Base-by-base conservation (phyloP, 2,329 filamentous ascomycete genomes). In the Dothideomycetes sp. region DNA sequence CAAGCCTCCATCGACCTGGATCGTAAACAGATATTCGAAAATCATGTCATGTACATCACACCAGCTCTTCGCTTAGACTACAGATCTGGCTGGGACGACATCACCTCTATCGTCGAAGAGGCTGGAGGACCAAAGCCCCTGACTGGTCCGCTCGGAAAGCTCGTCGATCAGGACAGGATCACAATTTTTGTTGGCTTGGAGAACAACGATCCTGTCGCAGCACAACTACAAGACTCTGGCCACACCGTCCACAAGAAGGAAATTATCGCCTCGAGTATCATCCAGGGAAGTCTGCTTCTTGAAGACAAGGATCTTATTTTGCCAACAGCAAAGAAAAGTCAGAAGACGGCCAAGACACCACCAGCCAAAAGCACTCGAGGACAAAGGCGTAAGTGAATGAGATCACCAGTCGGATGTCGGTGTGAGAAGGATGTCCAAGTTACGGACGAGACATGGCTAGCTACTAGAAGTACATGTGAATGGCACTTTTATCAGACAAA, bases 171-270 rank as follows among this genome's bases (percentile, higher is more conserved):
- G 8, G 13, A n/a, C 10, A 17, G 2, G 4, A 35, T 36, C 16
- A 30, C 31, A 5, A 7, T 42, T 3, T 42, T 30, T n/a, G 7
- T 42, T 2, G 40, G 32, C 5, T 24, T 33, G 2, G 40, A 42
- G 20, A 35, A 36, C 11, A 15, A 36, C 11, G 40, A 42, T 16
- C 18, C 32, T 13, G 27, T 36, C 3, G 40, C 27, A 4, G 33
- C 27, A 15, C 27, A 24, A 2, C 5, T 42, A 9, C 40, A 42
- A 24, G n/a, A 24, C 4, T 11, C n/a, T 6, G 32, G 25, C 1
- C 19, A 31, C 5, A 31, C 18, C 7, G 40, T 42, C 2, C 36
- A 42, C 27, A 35, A 24, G 11, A 42, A 42, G 33, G 32, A 42
- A 7, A 17, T 35, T 3, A 19, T 42, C 2, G 27, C 30, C 1